These are phyloP conservation scores for Epichloe coenophiala DNA, from an alignment of 2,329 filamentous ascomycete species.

Conservation along the genomic window DNA sequence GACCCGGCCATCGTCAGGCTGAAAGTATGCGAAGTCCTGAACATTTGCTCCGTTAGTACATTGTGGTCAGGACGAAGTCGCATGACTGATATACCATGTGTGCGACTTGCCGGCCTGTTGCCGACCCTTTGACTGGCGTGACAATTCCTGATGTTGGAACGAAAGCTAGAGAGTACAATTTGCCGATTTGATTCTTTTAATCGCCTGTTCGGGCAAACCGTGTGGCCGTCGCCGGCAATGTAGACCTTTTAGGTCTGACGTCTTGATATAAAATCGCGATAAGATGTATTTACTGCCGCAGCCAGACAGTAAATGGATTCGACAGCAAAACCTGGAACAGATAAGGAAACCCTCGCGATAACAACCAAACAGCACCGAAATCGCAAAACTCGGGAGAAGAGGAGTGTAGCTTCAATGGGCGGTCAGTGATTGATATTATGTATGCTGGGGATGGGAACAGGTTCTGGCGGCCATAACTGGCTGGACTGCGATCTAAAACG, in stretches of 20 bases:
- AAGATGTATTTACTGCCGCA: slow-evolving; percentile 6
- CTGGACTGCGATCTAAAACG: neutral
- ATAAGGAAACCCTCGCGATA: slow-evolving; percentile 17
- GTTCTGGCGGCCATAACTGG: neutral
- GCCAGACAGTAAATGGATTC: slow-evolving; percentile 10
- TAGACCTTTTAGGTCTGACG: slow-evolving; percentile 10
- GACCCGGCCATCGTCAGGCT: slow-evolving; percentile 23
- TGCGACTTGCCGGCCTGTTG: neutral
- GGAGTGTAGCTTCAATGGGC: slow-evolving; percentile 23
- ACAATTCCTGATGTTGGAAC: neutral
- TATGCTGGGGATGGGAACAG: slow-evolving; percentile 15
- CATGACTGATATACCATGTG: slow-evolving; percentile 2
- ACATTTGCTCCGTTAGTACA: neutral
- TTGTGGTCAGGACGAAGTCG: neutral
- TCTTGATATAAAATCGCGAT: neutral
- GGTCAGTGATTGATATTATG: slow-evolving; percentile 33
- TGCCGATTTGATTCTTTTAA: neutral
- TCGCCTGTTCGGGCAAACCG: neutral
- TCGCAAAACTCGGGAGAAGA: slow-evolving; percentile 28
- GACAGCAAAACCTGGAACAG: slow-evolving; percentile 3
- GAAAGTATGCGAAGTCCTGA: slow-evolving; percentile 24
- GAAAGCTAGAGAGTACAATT: too few relatives aligned
- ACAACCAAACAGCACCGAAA: slow-evolving; percentile 20
- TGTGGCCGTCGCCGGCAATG: slow-evolving; percentile 25
- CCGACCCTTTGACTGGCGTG: neutral